Evolutionary conservation across 306 rosid genomes (phyloP).

Genomic region (Sicyos edulis): DNA sequence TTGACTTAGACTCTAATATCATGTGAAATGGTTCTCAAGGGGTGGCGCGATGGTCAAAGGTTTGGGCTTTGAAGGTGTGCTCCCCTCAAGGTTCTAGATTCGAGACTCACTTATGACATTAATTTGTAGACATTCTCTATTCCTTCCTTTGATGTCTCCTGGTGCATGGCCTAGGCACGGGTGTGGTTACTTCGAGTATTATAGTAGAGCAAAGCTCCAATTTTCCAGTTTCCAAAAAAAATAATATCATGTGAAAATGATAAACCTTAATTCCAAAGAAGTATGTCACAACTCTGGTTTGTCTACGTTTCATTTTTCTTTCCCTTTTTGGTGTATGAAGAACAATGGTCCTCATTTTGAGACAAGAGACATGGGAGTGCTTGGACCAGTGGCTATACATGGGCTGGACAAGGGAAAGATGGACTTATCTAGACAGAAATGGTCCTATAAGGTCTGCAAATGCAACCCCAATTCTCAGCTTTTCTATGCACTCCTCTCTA

Average conservation of each 20-base stretch:
- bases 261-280: background rate
- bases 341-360: slow-evolving; percentile 77
- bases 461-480: background rate
- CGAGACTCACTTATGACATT: too few species aligned
- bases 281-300: background rate
- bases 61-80: too few species aligned
- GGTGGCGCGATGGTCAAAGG: too few species aligned
- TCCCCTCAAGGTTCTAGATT: too few species aligned
- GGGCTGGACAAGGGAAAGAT: slow-evolving; percentile 61
- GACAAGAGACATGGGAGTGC: slow-evolving; percentile 57
- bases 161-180: too few species aligned
- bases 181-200: too few species aligned
- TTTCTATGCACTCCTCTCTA: background rate
- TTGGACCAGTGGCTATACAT: slow-evolving; percentile 61
- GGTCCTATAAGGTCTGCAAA: slow-evolving; percentile 83
- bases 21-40: too few species aligned
- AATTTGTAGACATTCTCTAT: too few species aligned
- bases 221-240: too few species aligned
- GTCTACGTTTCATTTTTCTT: background rate
- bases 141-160: too few species aligned
- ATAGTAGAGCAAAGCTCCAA: too few species aligned
- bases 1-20: background rate
- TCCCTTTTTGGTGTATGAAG: slow-evolving; percentile 31
- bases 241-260: too few species aligned
- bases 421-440: slow-evolving; percentile 71